A percentile compares a stretch with the other conserved stretches of the same genome.
Evolutionary conservation across 352 stramenopile species (phyloP).

Genomic region (Blastocystis sp.): DNA sequence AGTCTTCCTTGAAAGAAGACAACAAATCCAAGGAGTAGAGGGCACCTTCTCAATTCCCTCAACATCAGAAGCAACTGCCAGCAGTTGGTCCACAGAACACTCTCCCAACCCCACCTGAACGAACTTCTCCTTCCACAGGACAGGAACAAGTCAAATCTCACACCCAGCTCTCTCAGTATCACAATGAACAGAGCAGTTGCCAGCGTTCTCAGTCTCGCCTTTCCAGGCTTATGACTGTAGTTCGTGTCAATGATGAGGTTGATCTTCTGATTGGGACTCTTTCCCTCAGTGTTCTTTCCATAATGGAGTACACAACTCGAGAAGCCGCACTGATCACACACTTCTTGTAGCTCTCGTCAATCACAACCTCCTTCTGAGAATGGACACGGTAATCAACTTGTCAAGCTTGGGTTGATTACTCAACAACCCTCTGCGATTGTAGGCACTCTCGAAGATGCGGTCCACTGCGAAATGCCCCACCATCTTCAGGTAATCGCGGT

Average conservation of each 20-base stretch:
- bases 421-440: too few species aligned
- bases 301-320: too few species aligned
- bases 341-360: too few species aligned
- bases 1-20: background rate
- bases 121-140: slow-evolving; percentile 12
- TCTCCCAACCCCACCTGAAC: background rate
- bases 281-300: too few species aligned
- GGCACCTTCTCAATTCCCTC: slow-evolving; percentile 27
- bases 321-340: too few species aligned
- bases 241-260: slow-evolving; percentile 44
- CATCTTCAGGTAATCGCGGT: too few species aligned
- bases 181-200: slow-evolving; percentile 5
- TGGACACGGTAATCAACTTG: too few species aligned
- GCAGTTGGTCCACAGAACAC: background rate
- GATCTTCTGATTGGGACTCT: background rate
- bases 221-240: background rate
- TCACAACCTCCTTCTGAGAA: too few species aligned
- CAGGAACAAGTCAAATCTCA: background rate
- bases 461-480: too few species aligned
- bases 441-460: too few species aligned
- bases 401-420: too few species aligned
- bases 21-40: slow-evolving; percentile 43
- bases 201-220: background rate
- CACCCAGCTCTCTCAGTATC: slow-evolving; percentile 4
- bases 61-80: slow-evolving; percentile 8